Evolutionary conservation across 1,284 basidiomycete species (phyloP), one percentile per base, ranked within the genome.

Genomic region (Moesziomyces antarcticus): DNA sequence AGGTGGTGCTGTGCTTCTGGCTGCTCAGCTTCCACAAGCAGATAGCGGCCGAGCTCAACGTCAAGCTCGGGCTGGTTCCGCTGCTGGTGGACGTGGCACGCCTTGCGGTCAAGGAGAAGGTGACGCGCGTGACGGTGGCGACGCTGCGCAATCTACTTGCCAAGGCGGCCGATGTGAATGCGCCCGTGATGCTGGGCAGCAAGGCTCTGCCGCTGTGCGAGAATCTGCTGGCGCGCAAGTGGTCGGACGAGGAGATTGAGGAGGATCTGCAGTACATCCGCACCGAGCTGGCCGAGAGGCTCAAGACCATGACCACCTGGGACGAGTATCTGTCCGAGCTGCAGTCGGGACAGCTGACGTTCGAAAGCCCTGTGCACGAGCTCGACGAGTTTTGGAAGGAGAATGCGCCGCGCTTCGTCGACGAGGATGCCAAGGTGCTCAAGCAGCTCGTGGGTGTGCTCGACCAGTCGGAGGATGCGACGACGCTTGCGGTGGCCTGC

Each of bases 351-450:
- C 93, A 94, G 82, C 86, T 99, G 14, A 92, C 93, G 5, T 98
- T 94, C 93, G 91, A 93, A 7, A 80, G 74, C 43, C 95, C 96
- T 6, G 92, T 94, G 20, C 97, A 99, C 82, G 92, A 94, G 81
- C 93, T 92, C 8, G 96, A 98, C 62, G 90, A 94, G 53, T 99
- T 99, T 86, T 99, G 96, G 96, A 93, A 92, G 81, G 93, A 96
- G 86, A 98, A 99, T 81, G 93, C 92, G 0, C 85, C 86, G 7
- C 93, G 90, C 82, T 85, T 97, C 67, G 90, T 91, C 7, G 93
- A 95, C 78, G 94, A 99, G 82, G 97, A 95, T 80, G 92, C 96
- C 71, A 94, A 92, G 84, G 91, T 93, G 82, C 91, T 89, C 89
- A 63, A 93, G 92, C 49, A 97, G 95, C 87, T 94, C 90, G 93